These are phyloP conservation scores for Xylariaceae sp. DNA, from an alignment of 2,329 filamentous ascomycete genomes.

Conservation along the genomic window DNA sequence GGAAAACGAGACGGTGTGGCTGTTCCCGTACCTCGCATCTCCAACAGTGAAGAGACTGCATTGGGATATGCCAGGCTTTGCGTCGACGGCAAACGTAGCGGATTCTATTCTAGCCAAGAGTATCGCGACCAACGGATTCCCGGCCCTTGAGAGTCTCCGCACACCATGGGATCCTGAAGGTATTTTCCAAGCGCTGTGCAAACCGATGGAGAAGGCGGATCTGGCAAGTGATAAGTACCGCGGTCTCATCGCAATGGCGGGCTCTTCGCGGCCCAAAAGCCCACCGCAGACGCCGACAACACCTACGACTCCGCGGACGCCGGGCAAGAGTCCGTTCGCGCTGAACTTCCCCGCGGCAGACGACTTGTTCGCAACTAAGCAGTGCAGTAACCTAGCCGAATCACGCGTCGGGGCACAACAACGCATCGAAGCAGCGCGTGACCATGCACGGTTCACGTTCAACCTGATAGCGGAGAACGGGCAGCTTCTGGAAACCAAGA, in stretches of 20 bases:
- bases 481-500: conserved; percentile 47
- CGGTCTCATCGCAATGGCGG: conserved; percentile 24
- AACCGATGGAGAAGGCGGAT: conserved; percentile 53
- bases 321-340: conserved; percentile 20
- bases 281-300: conserved; percentile 35
- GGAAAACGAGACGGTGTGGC: conserved; percentile 52
- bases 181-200: conserved; percentile 64
- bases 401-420: conserved; percentile 63
- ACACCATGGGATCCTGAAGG: conserved; percentile 68
- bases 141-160: conserved; percentile 55
- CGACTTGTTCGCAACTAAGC: conserved; percentile 24
- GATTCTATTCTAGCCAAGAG: conserved; percentile 59
- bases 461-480: conserved; percentile 54
- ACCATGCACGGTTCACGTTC: conserved; percentile 52
- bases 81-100: conserved; percentile 43
- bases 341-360: conserved; percentile 25
- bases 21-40: conserved; percentile 62
- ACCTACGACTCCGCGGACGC: conserved; percentile 25
- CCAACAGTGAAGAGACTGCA: conserved; percentile 51
- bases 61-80: conserved; percentile 59
- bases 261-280: conserved; percentile 19
- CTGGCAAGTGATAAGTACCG: conserved; percentile 48
- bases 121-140: conserved; percentile 60
- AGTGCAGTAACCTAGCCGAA: conserved; percentile 43
- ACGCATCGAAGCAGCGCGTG: conserved; percentile 57